Base-by-base conservation (phyloP, 208 protist species). In the Crithidia thermophila region DNA sequence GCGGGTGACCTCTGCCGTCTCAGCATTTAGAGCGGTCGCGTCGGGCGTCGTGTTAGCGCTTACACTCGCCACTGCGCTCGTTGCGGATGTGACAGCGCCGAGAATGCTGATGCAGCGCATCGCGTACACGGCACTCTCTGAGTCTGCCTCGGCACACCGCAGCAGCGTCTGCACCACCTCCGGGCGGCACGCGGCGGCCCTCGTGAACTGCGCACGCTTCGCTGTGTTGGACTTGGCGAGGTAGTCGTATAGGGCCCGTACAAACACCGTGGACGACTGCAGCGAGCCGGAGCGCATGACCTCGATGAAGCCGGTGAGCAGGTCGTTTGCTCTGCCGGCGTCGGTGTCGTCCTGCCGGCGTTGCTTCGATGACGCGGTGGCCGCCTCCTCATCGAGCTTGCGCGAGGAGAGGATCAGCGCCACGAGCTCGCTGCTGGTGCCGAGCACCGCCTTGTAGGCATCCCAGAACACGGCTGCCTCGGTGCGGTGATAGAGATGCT, bases 191-290 rank as follows among this genome's bases (percentile, higher is more conserved):
- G 51, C 56, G 16, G 90, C 90, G 7, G 80, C 85, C n/a, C 53
- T 46, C 0, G 82, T 85, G 46, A 95, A 70, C 53, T 78, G 76
- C 49, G 84, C 60, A 11, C 84, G 80, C 6, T 55, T 55, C 8
- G 34, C 25, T 16, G 47, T 53, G 47, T 83, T 71, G 1, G 85
- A 79, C 16, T 37, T 46, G n/a, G 40, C 52, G 6, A 95, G 72
- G 52, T 90, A 93, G 28, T 83, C 56, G 69, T 87, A 82, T 50
- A 95, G 70, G 0, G 83, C 83, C 8, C 80, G 83, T 16, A 93
- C 79, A 77, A 93, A 95, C 13, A 92, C 71, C 7, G 71, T 78
- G 64, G 84, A 90, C 51, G 85, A 91, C 69, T 95, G 91, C 30
- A 69, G 74, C 0, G 84, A 90, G 68, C 87, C 84, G 18, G 79